Conservation (phyloP, 1,284 basidiomycete genomes). For the Boletus holoroseus region DNA sequence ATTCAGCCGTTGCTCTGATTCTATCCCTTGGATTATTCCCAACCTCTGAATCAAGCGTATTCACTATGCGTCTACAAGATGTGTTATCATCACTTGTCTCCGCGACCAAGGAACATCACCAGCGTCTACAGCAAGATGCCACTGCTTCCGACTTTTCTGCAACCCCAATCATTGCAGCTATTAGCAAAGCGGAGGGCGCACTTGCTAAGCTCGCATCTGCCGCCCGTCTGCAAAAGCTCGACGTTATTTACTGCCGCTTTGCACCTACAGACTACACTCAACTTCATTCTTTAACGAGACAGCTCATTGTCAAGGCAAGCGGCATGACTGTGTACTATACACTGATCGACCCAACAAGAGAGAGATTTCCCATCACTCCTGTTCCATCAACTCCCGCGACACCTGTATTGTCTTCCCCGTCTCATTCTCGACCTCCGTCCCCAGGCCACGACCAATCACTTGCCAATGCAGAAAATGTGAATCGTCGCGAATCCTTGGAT, state of each 20-base stretch:
- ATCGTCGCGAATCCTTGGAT: background rate
- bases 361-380: constrained; percentile 53
- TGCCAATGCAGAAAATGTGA: background rate
- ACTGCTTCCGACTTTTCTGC: constrained; percentile 46
- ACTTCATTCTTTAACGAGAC: constrained; percentile 48
- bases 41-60: constrained; percentile 58
- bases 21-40: constrained; percentile 61
- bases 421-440: constrained; percentile 24
- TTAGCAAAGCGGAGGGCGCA: constrained; percentile 50
- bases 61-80: constrained; percentile 48
- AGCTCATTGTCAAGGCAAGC: constrained; percentile 54
- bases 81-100: constrained; percentile 50
- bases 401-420: constrained; percentile 33
- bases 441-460: constrained; percentile 14
- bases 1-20: constrained; percentile 54
- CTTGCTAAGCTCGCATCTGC: constrained; percentile 52
- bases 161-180: constrained; percentile 33
- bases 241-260: constrained; percentile 62
- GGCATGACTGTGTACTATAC: constrained; percentile 64
- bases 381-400: constrained; percentile 39
- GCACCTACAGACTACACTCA: constrained; percentile 53
- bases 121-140: constrained; percentile 43
- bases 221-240: constrained; percentile 53
- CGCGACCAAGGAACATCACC: constrained; percentile 46
- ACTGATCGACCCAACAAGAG: constrained; percentile 55